phyloP scores from a whole-genome alignment of 306 rosid species.

The Quercus agrifolia region DNA sequence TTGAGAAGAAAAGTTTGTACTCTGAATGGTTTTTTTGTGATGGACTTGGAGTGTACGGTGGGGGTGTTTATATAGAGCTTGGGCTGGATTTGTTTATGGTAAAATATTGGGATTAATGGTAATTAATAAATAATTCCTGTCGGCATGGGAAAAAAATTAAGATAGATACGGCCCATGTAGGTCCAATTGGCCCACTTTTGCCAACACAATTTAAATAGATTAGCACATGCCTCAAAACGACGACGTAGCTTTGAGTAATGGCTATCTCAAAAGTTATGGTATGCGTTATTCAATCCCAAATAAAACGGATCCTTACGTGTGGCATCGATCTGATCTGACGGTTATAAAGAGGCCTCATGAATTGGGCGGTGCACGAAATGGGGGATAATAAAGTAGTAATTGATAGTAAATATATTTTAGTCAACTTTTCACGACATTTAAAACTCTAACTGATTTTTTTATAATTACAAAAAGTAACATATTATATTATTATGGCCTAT shows the following conservation, averaged over 20 bases:
- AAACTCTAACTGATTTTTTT: too few species aligned
- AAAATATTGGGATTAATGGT: background rate
- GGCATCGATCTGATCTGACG: slow-evolving; percentile 28
- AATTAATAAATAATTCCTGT: background rate
- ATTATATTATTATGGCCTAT: too few species aligned
- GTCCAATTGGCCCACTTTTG: background rate
- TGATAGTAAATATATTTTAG: too few species aligned
- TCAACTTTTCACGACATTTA: too few species aligned
- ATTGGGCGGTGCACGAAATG: slow-evolving; percentile 22
- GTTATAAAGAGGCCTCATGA: background rate
- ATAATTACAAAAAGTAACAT: too few species aligned
- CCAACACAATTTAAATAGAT: background rate
- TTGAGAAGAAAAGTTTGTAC: background rate
- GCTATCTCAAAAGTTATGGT: too few species aligned
- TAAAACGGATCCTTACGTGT: background rate
- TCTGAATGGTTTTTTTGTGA: background rate
- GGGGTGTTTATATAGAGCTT: background rate
- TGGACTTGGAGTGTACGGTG: background rate
- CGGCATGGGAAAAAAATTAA: background rate
- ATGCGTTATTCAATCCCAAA: background rate
- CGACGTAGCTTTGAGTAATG: background rate
- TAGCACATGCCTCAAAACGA: background rate
- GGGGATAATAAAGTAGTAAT: too few species aligned
- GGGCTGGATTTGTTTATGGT: background rate
- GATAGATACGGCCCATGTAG: background rate